Conservation (phyloP, 257 asterid genomes). For the Henckelia pumila region DNA sequence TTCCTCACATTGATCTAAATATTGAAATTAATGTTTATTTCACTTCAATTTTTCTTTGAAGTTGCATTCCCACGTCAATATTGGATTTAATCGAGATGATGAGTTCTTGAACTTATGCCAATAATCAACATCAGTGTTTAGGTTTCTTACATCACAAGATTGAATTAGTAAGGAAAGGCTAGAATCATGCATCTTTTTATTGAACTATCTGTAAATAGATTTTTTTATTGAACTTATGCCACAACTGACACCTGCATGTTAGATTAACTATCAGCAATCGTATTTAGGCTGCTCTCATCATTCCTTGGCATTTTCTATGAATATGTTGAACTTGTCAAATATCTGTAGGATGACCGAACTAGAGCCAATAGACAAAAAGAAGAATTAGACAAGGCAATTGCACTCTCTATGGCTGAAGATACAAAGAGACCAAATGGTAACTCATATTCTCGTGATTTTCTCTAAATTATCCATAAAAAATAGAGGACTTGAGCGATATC, state of each 20-base stretch:
- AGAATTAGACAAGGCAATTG: constrained; percentile 85
- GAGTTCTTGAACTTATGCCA: no score
- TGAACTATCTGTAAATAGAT: background rate
- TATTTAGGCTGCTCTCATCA: background rate
- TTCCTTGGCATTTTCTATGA: background rate
- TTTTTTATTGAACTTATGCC: background rate
- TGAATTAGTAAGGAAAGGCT: background rate
- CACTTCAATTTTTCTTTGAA: background rate
- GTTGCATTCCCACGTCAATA: background rate
- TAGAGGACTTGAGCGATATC: background rate
- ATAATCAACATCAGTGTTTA: no score
- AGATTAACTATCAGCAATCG: background rate
- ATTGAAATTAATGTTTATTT: no score
- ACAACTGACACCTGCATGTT: background rate
- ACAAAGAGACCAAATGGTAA: constrained; percentile 62
- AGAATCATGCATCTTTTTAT: background rate
- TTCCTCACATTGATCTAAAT: background rate
- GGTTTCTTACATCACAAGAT: no score
- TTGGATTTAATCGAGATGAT: background rate
- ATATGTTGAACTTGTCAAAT: constrained; percentile 6
- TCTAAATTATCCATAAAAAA: background rate
- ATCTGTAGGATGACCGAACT: constrained; percentile 70
- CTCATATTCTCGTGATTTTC: constrained; percentile 2
- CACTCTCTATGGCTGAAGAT: constrained; percentile 76
- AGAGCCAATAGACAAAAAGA: constrained; percentile 60